Percentiles rank a stretch among this genome's conserved stretches.
These are phyloP conservation scores for Fennellomyces sp. DNA, from an alignment of 371 early-diverging fungal genomes.

Conservation along the genomic window DNA sequence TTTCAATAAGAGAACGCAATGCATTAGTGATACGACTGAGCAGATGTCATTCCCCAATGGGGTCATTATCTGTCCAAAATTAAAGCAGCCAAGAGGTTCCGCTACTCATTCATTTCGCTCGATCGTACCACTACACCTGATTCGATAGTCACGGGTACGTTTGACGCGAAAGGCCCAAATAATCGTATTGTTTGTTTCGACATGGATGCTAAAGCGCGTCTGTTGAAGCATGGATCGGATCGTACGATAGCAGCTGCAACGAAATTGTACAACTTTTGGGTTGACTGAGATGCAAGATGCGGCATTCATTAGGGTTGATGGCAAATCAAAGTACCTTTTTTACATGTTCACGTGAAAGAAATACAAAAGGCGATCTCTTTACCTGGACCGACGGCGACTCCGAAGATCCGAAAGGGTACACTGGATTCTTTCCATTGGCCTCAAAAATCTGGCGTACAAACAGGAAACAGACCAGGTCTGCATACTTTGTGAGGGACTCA, in stretches of 20 bases:
- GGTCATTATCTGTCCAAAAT: slow-evolving; percentile 1
- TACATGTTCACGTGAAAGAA: too few relatives aligned
- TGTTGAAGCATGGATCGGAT: not conserved
- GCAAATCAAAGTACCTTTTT: too few relatives aligned
- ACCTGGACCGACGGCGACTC: too few relatives aligned
- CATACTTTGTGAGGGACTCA: too few relatives aligned
- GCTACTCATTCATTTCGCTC: slow-evolving; percentile 5
- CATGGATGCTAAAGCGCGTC: slow-evolving; percentile 3
- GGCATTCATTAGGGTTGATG: not conserved
- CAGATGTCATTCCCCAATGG: slow-evolving; percentile 6
- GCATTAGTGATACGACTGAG: too few relatives aligned
- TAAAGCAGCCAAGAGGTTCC: not conserved
- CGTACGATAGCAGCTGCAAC: not conserved
- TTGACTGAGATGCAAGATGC: slow-evolving; percentile 2
- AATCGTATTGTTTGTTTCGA: slow-evolving; percentile 11
- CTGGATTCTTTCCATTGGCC: too few relatives aligned
- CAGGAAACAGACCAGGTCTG: too few relatives aligned
- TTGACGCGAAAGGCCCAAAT: not conserved
- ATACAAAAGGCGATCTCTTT: too few relatives aligned
- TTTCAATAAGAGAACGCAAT: too few relatives aligned
- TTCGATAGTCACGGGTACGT: slow-evolving; percentile 3
- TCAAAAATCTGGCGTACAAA: too few relatives aligned
- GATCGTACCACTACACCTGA: slow-evolving; percentile 14
- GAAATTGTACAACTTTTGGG: slow-evolving; percentile 4
- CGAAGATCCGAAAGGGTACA: too few relatives aligned